phyloP scores from a whole-genome alignment of 2,329 filamentous ascomycete genomes.

The Coniochaeta pulveracea region DNA sequence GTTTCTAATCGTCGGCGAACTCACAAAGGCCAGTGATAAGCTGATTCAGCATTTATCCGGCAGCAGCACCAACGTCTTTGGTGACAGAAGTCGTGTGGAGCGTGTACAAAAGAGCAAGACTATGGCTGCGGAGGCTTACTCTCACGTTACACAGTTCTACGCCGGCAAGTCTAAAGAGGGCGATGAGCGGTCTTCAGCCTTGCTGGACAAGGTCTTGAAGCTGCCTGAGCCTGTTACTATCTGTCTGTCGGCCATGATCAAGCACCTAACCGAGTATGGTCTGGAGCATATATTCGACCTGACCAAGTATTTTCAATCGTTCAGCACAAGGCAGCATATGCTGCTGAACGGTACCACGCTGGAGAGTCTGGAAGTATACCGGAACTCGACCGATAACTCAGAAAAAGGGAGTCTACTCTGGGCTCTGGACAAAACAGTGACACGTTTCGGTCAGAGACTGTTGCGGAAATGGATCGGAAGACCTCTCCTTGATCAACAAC shows the following conservation, averaged over 20 bases:
- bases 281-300: constrained; percentile 92
- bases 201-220: constrained; percentile 78
- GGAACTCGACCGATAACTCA: constrained; percentile 80
- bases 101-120: constrained; percentile 65
- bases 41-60: constrained; percentile 82
- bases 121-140: constrained; percentile 73
- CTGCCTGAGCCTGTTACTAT: constrained; percentile 79
- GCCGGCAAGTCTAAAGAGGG: constrained; percentile 67
- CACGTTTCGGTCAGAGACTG: constrained; percentile 76
- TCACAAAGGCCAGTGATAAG: constrained; percentile 87
- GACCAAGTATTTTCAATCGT: constrained; percentile 94
- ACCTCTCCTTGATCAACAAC: constrained; percentile 65
- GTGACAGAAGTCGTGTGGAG: constrained; percentile 81
- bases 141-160: constrained; percentile 88
- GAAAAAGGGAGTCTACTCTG: constrained; percentile 88
- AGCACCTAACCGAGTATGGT: constrained; percentile 81
- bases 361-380: constrained; percentile 88
- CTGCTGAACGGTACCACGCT: constrained; percentile 89
- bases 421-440: constrained; percentile 87
- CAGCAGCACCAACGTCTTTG: constrained; percentile 83
- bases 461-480: constrained; percentile 92
- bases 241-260: constrained; percentile 94
- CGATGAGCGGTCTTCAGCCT: constrained; percentile 44
- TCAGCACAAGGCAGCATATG: constrained; percentile 92
- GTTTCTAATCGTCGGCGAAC: constrained; percentile 81